Percentiles rank a stretch among this genome's conserved stretches.
phyloP scores from a whole-genome alignment of 768 basidiomycete species.

The Naganishia vishniacii region DNA sequence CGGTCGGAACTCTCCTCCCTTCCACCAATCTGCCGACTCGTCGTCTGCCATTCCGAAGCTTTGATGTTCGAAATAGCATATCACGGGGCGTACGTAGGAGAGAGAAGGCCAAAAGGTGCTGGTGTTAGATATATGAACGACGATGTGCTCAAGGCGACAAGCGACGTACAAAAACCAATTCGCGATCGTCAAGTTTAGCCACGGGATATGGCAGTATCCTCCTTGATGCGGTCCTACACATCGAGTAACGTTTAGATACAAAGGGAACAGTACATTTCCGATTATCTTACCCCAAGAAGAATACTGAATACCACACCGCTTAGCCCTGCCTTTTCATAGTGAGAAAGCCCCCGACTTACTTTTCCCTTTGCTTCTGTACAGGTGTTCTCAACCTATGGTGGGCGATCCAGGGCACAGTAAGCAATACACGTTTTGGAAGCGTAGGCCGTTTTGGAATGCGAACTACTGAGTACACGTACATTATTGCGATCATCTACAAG shows the following conservation, averaged over 20 bases:
- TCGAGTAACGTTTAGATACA: not conserved
- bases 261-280: not conserved
- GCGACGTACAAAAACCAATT: conserved; percentile 34
- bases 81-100: not conserved
- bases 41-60: conserved; percentile 33
- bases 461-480: not conserved
- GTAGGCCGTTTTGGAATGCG: too few relatives aligned
- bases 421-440: too few relatives aligned
- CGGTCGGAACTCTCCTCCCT: conserved; percentile 20
- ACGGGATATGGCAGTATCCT: conserved; percentile 26
- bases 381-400: conserved; percentile 16
- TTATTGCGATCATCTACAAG: conserved; percentile 4
- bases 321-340: not conserved
- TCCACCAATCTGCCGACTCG: conserved; percentile 27
- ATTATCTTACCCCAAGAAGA: conserved; percentile 4
- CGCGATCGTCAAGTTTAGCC: conserved; percentile 28
- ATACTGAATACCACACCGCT: not conserved
- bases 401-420: too few relatives aligned
- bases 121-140: too few relatives aligned
- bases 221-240: conserved; percentile 25
- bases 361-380: conserved; percentile 7
- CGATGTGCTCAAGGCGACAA: too few relatives aligned
- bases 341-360: not conserved
- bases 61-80: not conserved
- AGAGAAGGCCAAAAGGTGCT: not conserved